A percentile compares a stretch with the other conserved stretches of the same genome.
phyloP scores from a whole-genome alignment of 164 flowering plant species.

The Santalum album region DNA sequence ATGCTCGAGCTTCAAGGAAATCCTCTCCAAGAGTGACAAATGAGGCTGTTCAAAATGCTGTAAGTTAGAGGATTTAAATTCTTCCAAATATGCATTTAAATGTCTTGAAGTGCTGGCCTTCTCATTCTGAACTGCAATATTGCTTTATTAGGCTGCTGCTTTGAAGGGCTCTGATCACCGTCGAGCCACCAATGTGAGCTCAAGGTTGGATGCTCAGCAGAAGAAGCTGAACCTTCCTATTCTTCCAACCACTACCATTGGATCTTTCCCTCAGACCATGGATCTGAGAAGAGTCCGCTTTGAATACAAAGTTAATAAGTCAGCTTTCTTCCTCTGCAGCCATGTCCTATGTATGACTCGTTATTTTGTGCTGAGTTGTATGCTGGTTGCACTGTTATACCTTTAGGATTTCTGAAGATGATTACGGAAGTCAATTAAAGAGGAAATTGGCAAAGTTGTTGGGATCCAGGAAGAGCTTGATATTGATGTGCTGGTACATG shows the following conservation, averaged over 20 bases:
- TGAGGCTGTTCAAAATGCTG: conserved; percentile 70
- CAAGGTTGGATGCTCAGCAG: conserved; percentile 65
- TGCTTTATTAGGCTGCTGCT: conserved; percentile 49
- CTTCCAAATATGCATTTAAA: not conserved
- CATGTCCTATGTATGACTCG: not conserved
- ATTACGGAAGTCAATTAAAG: conserved; percentile 22
- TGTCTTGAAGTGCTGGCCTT: not conserved
- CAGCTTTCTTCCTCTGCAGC: conserved; percentile 2
- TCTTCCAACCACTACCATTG: conserved; percentile 72
- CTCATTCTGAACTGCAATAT: not conserved
- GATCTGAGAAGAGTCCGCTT: conserved; percentile 75
- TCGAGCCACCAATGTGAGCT: conserved; percentile 59
- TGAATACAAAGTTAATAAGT: conserved; percentile 74
- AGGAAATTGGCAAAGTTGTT: conserved; percentile 53
- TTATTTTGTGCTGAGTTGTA: not conserved
- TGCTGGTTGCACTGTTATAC: not conserved
- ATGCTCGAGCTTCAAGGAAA: conserved; percentile 63
- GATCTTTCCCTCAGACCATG: conserved; percentile 78
- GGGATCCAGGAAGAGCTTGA: conserved; percentile 68
- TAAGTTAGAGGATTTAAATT: conserved; percentile 22
- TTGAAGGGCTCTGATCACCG: conserved; percentile 72
- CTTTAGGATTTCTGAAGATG: conserved; percentile 47
- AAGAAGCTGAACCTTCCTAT: conserved; percentile 66
- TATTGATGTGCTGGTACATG: conserved; percentile 70
- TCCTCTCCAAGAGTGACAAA: conserved; percentile 65